Percentiles rank a stretch among this genome's conserved stretches.
phyloP scores from a whole-genome alignment of 768 basidiomycete genomes.

The Tricholoma terreum region DNA sequence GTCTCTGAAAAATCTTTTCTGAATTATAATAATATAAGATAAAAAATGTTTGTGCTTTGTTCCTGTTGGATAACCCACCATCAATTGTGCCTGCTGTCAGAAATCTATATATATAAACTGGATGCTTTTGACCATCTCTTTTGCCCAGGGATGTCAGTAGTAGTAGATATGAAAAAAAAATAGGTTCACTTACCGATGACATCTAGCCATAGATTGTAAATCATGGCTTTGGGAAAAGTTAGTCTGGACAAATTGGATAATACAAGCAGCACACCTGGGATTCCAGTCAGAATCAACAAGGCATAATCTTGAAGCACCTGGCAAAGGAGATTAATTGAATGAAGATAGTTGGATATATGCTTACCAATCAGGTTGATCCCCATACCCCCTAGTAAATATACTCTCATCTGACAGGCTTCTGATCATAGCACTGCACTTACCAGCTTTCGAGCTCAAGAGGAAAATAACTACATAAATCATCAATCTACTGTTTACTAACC shows the following conservation, averaged over 20 bases:
- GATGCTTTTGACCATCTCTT: constrained; percentile 92
- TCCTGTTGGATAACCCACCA: constrained; percentile 39
- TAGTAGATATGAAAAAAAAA: neutral
- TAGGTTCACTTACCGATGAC: constrained; percentile 64
- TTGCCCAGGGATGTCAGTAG: constrained; percentile 8
- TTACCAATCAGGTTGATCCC: constrained; percentile 88
- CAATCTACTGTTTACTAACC: neutral
- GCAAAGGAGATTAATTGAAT: neutral
- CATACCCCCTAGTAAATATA: constrained; percentile 61
- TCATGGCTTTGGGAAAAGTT: constrained; percentile 58
- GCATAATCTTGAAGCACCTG: constrained; percentile 77
- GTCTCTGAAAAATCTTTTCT: constrained; percentile 93
- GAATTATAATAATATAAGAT: constrained; percentile 3
- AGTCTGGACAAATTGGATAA: neutral
- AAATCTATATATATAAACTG: constrained; percentile 87
- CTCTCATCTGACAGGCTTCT: neutral
- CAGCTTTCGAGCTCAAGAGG: constrained; percentile 88
- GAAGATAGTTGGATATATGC: neutral
- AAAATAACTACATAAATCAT: constrained; percentile 63
- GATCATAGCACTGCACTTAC: constrained; percentile 17
- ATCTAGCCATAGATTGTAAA: constrained; percentile 95
- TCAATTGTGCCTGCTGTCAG: constrained; percentile 89
- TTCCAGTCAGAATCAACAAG: constrained; percentile 94
- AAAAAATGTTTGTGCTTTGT: neutral
- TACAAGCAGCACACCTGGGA: constrained; percentile 55